Conservation (phyloP, 2,329 filamentous ascomycete species). For the Knufia fluminis region DNA sequence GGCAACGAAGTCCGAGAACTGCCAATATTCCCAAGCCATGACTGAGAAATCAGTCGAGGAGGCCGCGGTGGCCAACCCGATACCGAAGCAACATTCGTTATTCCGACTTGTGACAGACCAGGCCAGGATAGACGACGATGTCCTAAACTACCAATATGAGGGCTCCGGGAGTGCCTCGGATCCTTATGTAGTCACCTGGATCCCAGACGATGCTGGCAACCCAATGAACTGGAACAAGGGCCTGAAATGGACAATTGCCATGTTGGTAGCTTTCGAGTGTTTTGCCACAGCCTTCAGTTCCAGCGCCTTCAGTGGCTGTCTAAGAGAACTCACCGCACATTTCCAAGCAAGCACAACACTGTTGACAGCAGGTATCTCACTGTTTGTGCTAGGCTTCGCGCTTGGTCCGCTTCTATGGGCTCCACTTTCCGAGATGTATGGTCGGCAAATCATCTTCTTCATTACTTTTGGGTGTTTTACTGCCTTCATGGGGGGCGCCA, state of each 20-base stretch:
- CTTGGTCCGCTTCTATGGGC: slow-evolving; percentile 58
- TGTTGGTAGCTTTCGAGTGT: slow-evolving; percentile 56
- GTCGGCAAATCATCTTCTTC: slow-evolving; percentile 51
- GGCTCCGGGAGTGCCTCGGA: slow-evolving; percentile 57
- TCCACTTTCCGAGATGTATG: slow-evolving; percentile 55
- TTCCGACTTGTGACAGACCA: slow-evolving; percentile 50
- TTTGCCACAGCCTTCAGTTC: slow-evolving; percentile 62
- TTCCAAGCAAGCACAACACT: slow-evolving; percentile 40
- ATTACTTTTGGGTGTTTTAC: slow-evolving; percentile 49
- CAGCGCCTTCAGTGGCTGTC: slow-evolving; percentile 47
- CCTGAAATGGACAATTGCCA: slow-evolving; percentile 59
- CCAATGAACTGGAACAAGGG: slow-evolving; percentile 49
- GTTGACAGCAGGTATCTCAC: slow-evolving; percentile 51
- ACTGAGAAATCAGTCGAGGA: slow-evolving; percentile 11
- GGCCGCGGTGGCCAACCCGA: slow-evolving; percentile 8
- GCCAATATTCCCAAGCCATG: slow-evolving; percentile 1
- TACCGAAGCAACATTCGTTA: slow-evolving; percentile 26
- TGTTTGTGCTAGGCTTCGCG: slow-evolving; percentile 54
- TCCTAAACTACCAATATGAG: slow-evolving; percentile 47
- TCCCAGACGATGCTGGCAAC: slow-evolving; percentile 57
- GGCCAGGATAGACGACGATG: slow-evolving; percentile 47
- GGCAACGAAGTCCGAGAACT: neutral
- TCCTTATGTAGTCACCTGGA: slow-evolving; percentile 60
- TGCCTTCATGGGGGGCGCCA: slow-evolving; percentile 52
- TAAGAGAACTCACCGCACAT: slow-evolving; percentile 42